Percentiles rank a stretch among this genome's conserved stretches.
Evolutionary conservation across 192 early-diverging fungal species (phyloP).

Genomic region (Entomortierella chlamydospora): DNA sequence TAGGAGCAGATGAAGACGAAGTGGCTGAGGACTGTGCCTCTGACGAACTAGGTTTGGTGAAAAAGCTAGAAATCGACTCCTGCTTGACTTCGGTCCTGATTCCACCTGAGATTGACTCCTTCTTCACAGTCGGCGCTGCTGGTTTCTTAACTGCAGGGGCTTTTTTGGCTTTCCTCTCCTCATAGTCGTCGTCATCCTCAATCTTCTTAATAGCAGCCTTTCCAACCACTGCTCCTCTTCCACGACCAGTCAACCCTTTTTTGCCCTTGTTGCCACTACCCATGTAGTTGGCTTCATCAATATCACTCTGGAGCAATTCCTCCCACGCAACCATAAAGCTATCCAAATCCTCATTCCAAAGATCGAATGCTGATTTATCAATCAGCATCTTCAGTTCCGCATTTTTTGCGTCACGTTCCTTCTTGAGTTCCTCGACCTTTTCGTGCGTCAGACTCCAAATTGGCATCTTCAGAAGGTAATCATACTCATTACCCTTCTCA

Average conservation of each 20-base stretch:
- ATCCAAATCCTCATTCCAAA: constrained; percentile 92
- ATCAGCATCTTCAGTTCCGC: constrained; percentile 74
- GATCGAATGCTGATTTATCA: constrained; percentile 71
- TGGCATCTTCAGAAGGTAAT: constrained; percentile 91
- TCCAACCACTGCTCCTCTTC: constrained; percentile 23
- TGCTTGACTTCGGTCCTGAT: constrained; percentile 59
- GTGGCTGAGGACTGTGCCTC: background rate
- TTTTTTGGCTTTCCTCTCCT: constrained; percentile 37
- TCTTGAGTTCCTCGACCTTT: constrained; percentile 79
- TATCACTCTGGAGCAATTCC: constrained; percentile 44
- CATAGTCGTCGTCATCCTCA: constrained; percentile 53
- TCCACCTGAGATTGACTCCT: constrained; percentile 16
- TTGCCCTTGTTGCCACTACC: constrained; percentile 42
- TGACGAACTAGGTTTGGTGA: background rate
- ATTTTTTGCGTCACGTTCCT: constrained; percentile 75
- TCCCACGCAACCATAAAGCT: constrained; percentile 88
- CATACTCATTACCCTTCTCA: constrained; percentile 66
- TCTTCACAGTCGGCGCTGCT: constrained; percentile 36
- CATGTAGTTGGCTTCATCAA: constrained; percentile 40
- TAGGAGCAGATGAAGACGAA: constrained; percentile 9
- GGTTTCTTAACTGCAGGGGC: constrained; percentile 31
- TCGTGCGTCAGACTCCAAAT: constrained; percentile 93
- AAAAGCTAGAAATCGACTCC: constrained; percentile 30
- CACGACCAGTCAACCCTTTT: constrained; percentile 13
- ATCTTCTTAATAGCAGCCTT: constrained; percentile 26